Evolutionary conservation across 2,329 filamentous ascomycete species (phyloP), one percentile per base, ranked within the genome.

Genomic region (Fusarium tuaranense): DNA sequence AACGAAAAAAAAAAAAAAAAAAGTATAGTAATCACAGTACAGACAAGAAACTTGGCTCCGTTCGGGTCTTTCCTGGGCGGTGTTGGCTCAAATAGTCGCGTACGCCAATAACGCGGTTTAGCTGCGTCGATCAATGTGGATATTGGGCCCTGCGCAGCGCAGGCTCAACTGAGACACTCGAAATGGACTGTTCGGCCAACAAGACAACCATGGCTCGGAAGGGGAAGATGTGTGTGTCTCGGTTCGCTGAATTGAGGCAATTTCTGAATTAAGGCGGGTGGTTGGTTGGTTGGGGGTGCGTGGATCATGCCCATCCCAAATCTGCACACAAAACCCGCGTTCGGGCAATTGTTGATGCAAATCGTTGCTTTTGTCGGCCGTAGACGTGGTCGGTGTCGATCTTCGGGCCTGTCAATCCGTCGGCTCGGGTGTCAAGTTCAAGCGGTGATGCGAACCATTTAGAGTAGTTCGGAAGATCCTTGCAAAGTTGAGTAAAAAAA

Each of bases 91-190:
- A 74, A 73, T 74, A 74, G 70, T 72, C 34, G 68, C 38, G 61
- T 63, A 70, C 62, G 62, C 74, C 72, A 70, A 69, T 25, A 72
- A 30, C 46, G 57, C 70, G 30, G 65, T 39, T 53, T 66, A 68
- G 67, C 41, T 36, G 39, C 55, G 73, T 69, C 62, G 73, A 74
- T 75, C 73, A 62, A 20, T 65, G 32, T 36, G 63, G 51, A 55
- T 16, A 46, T 32, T 34, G 32, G 32, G 58, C 67, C 62, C 57
- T 16, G 44, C 48, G 30, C 46, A 63, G 61, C 53, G 38, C 46
- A 64, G 61, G 63, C 57, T 68, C 73, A 78, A 77, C 75, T 78
- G 75, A 77, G 75, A 77, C 75, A 77, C 44, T 30, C 22, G 25
- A 44, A 30, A 30, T 55, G 48, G 32, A 55, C 14, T 32, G 48